Evolutionary conservation across 768 basidiomycete genomes (phyloP).

Genomic region (Tricholoma sp.): DNA sequence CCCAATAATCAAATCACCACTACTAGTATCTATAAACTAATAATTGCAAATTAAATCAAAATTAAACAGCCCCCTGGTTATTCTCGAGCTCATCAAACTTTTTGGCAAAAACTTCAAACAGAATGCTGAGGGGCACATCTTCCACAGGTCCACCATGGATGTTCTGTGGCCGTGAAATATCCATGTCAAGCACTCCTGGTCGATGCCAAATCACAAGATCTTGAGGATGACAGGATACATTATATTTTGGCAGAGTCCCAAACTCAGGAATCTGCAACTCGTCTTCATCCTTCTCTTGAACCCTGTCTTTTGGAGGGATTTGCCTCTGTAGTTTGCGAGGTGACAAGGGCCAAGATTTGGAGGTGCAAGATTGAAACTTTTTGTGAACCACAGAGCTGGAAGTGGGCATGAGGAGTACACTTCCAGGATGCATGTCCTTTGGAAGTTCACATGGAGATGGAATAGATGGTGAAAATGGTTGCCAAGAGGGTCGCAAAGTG

Average conservation of each 20-base stretch:
- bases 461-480: slow-evolving; percentile 12
- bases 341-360: slow-evolving; percentile 3
- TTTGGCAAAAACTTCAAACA: slow-evolving; percentile 17
- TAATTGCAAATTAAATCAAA: no score
- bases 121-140: slow-evolving; percentile 15
- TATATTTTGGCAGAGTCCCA: slow-evolving; percentile 9
- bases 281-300: slow-evolving; percentile 3
- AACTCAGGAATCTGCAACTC: slow-evolving; percentile 11
- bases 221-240: not conserved
- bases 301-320: slow-evolving; percentile 5
- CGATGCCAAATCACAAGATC: slow-evolving; percentile 13
- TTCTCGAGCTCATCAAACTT: slow-evolving; percentile 10
- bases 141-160: slow-evolving; percentile 5
- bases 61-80: not conserved
- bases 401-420: slow-evolving; percentile 8
- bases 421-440: slow-evolving; percentile 6
- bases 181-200: slow-evolving; percentile 11
- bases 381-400: slow-evolving; percentile 1
- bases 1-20: no score
- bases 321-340: slow-evolving; percentile 12
- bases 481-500: slow-evolving; percentile 13
- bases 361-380: not conserved
- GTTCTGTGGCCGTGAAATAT: slow-evolving; percentile 15
- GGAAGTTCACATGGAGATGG: slow-evolving; percentile 8
- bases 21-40: no score